phyloP scores from a whole-genome alignment of 1,139 yeast species.

The Sugiyamaella sp. region DNA sequence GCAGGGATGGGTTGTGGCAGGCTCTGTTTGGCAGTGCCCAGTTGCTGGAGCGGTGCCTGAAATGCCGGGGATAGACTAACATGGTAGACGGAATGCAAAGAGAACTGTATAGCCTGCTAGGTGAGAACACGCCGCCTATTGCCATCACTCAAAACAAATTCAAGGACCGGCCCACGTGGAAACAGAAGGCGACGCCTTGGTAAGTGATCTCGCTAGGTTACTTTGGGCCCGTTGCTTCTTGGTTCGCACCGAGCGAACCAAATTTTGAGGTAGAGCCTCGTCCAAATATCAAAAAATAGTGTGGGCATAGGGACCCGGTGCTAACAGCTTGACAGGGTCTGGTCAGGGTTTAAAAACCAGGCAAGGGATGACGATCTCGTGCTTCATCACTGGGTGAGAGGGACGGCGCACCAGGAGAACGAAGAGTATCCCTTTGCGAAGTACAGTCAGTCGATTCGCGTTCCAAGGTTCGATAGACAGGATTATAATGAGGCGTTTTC shows the following conservation, averaged over 20 bases:
- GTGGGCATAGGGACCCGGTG: too few relatives aligned
- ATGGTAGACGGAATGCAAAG: slow-evolving; percentile 78
- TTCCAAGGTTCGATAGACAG: slow-evolving; percentile 70
- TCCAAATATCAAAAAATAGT: neutral
- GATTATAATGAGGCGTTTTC: slow-evolving; percentile 54
- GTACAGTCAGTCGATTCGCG: slow-evolving; percentile 66
- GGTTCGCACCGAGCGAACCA: neutral
- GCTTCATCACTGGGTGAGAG: slow-evolving; percentile 87
- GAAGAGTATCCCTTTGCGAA: slow-evolving; percentile 74
- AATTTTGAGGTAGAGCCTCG: slow-evolving; percentile 1
- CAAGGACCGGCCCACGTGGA: slow-evolving; percentile 65
- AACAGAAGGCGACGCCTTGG: slow-evolving; percentile 75
- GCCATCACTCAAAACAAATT: slow-evolving; percentile 55
- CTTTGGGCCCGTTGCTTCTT: too few relatives aligned
- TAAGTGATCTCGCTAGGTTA: too few relatives aligned
- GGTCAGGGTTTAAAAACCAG: slow-evolving; percentile 60
- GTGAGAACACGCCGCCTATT: slow-evolving; percentile 92
- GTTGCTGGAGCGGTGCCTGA: too few relatives aligned
- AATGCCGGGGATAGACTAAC: too few relatives aligned
- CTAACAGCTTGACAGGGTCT: slow-evolving; percentile 46
- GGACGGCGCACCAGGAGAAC: slow-evolving; percentile 46
- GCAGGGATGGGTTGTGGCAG: too few relatives aligned
- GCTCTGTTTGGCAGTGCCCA: too few relatives aligned
- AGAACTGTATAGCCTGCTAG: slow-evolving; percentile 83
- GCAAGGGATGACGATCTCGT: slow-evolving; percentile 54